These are phyloP conservation scores for Lolium multiflorum DNA, from an alignment of 176 grass and related monocot species.

Conservation along the genomic window DNA sequence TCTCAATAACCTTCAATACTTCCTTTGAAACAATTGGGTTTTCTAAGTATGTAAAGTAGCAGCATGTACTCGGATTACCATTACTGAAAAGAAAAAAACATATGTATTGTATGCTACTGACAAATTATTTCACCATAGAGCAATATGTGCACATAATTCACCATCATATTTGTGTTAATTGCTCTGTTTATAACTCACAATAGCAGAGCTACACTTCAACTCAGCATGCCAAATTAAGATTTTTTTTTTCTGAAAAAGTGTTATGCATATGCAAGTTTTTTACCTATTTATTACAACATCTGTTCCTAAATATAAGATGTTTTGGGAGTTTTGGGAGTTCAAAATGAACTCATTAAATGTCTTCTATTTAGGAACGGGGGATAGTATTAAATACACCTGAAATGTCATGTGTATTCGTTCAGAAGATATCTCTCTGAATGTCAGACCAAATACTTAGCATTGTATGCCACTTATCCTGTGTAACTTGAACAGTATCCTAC, in stretches of 20 bases:
- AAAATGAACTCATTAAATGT: too few relatives aligned
- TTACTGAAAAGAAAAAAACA: neutral
- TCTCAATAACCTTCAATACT: neutral
- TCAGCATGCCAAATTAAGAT: neutral
- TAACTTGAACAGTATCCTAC: neutral
- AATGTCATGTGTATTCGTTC: neutral
- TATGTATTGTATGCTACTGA: neutral
- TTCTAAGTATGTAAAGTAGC: neutral
- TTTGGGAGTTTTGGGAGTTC: too few relatives aligned
- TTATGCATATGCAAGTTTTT: neutral
- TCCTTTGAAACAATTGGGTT: neutral
- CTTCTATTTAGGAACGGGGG: too few relatives aligned
- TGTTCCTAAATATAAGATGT: too few relatives aligned
- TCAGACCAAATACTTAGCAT: neutral
- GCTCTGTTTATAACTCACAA: neutral
- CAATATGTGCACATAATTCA: neutral
- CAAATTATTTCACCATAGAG: neutral
- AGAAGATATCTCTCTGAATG: neutral
- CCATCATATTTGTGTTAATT: neutral
- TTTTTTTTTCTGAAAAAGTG: neutral
- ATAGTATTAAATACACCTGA: neutral
- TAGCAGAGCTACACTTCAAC: neutral
- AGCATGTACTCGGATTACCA: neutral
- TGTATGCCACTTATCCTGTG: neutral
- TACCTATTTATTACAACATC: neutral